phyloP scores from a whole-genome alignment of 179 eudicot genomes.

The Dionaea muscipula region DNA sequence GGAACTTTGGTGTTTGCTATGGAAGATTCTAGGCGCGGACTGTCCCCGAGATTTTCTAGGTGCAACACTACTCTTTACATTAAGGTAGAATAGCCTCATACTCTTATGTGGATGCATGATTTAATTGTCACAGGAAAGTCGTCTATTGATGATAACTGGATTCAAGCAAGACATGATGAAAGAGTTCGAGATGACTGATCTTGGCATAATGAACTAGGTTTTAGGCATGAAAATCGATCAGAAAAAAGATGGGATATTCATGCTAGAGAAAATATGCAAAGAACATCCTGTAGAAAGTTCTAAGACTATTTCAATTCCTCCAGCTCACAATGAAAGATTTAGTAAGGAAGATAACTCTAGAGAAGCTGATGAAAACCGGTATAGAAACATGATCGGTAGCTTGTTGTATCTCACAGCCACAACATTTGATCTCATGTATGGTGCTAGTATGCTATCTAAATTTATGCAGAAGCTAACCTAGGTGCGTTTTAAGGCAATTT shows the following conservation, averaged over 20 bases:
- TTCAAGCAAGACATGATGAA: background rate
- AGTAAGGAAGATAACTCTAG: slow-evolving; percentile 6
- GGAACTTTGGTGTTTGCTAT: too few species aligned
- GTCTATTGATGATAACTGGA: background rate
- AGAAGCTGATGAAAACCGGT: background rate
- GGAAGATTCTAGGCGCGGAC: too few species aligned
- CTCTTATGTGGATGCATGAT: background rate
- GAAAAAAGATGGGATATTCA: background rate
- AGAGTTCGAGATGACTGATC: background rate
- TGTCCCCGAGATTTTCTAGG: too few species aligned
- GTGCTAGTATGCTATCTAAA: background rate
- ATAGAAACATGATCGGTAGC: slow-evolving; percentile 7
- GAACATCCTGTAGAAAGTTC: background rate
- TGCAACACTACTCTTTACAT: background rate
- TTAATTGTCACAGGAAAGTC: background rate
- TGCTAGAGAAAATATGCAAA: background rate
- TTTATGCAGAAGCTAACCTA: slow-evolving; percentile 10
- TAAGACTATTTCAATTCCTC: background rate
- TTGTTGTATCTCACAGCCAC: slow-evolving; percentile 11
- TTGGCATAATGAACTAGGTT: background rate
- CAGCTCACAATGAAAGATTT: slow-evolving; percentile 4
- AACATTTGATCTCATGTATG: slow-evolving; percentile 2
- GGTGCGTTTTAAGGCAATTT: background rate
- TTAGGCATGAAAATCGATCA: background rate
- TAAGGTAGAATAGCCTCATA: background rate